Base-by-base conservation (phyloP, 2,329 filamentous ascomycete genomes). In the Beauveria asiatica region DNA sequence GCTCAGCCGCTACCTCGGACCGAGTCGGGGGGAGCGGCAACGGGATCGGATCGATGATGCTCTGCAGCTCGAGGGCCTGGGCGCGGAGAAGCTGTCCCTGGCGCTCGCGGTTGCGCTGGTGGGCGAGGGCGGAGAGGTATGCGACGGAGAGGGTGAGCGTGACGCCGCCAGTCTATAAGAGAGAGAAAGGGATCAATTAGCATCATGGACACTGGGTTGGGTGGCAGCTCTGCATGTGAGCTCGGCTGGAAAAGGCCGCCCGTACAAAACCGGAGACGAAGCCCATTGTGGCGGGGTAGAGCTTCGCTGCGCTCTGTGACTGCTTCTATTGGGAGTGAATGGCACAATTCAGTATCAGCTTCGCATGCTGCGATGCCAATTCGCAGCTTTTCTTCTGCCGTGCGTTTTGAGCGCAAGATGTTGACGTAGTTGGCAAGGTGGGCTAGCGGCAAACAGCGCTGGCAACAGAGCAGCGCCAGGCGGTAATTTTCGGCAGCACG, bases 231-330 rank as follows among this genome's bases (percentile, higher is more conserved):
- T 41, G 21, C 17, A 21, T 17, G 27, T 23, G 37, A 57, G 54
- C 54, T 57, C 27, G 53, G 54, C 13, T 19, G 23, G 41, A 59
- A 48, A 48, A 39, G 49, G 54, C 17, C 54, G 57, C 57, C 77
- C 86, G 64, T 80, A 92, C 89, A 72, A 92, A 89, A 67, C 89
- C 88, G 46, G 84, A 80, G 65, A 83, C 81, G 78, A 90, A 90
- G 70, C 88, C 87, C 88, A 91, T 90, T 66, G 61, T 75, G 57
- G 46, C 37, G 56, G 19, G 21, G 23, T 17, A 59, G 49, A 48
- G 42, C 60, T 59, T 54, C 53, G 61, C 16, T 50, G 61, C 51
- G 41, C 27, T 52, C 57, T 30, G 21, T 48, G 30, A 21, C 11
- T 59, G 62, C 48, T 55, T 48, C 3, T 53, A 33, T 57, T 13